These are phyloP conservation scores for Aaosphaeria arxii DNA, from an alignment of 2,329 filamentous ascomycete species.

Conservation along the genomic window DNA sequence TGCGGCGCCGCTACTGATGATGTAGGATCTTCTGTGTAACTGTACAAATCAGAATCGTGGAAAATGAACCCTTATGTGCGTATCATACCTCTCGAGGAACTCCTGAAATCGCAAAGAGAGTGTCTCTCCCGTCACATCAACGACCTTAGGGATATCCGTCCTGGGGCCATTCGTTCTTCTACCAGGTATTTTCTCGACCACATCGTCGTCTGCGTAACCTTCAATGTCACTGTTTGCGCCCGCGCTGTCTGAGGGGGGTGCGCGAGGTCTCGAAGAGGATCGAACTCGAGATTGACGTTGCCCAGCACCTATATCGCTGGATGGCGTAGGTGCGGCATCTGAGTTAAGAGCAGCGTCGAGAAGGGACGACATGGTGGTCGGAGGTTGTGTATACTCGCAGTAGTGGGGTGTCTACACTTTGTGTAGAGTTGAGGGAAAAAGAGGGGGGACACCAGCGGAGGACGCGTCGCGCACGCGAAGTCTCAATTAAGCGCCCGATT, in stretches of 20 bases:
- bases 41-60: constrained; percentile 10
- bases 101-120: constrained; percentile 74
- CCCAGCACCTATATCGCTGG: constrained; percentile 27
- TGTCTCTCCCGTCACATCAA: constrained; percentile 72
- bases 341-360: constrained; percentile 51
- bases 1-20: constrained; percentile 61
- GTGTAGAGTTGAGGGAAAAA: constrained; percentile 4
- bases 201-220: constrained; percentile 60
- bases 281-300: constrained; percentile 38
- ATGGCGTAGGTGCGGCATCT: constrained; percentile 40
- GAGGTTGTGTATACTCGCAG: constrained; percentile 5
- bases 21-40: constrained; percentile 66
- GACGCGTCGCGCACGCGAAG: neutral
- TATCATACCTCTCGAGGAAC: constrained; percentile 70
- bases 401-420: neutral
- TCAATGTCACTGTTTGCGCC: constrained; percentile 56
- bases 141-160: constrained; percentile 65
- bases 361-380: constrained; percentile 49
- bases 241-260: constrained; percentile 51
- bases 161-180: constrained; percentile 44
- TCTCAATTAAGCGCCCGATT: no score
- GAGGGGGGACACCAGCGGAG: constrained; percentile 3
- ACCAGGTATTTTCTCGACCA: constrained; percentile 48
- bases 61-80: neutral
- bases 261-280: constrained; percentile 56